Evolutionary conservation across 305 asterid genomes (phyloP), one percentile per base, ranked within the genome.

Genomic region (Stenogyne calaminthoides): DNA sequence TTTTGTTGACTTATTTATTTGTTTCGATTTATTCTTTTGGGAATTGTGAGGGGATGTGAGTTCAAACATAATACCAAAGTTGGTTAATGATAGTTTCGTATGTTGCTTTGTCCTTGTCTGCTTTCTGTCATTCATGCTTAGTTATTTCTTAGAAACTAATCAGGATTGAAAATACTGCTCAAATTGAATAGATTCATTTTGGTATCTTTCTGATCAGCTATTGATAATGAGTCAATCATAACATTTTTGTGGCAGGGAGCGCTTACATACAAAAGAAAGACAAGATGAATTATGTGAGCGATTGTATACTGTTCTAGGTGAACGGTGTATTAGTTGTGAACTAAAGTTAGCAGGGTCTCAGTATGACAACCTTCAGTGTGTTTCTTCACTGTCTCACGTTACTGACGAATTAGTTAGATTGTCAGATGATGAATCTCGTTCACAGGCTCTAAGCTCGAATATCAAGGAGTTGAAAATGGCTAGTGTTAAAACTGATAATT

Each of bases 371-470:
- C 80, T 73, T 75, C 92, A 79, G 58, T 37, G 78, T 19, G 67
- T 79, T 74, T 82, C 96, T 78, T 81, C 91, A 56, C 82, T 87
- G 67, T 79, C 91, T 74, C 86, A 86, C n/a, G 76, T 80, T 47
- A 83, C 88, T 51, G 89, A 87, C 65, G 96, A 91, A 81, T 71
- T 93, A 67, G 89, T 91, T 74, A 80, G 92, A 80, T 82, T 80
- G 52, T 83, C 90, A n/a, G 91, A 89, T 40, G 75, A 72, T 67
- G 96, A 87, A 78, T 69, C 81, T 80, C 87, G 42, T 11, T 72
- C 88, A 32, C 97, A 93, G 81, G 89, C 84, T 47, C 90, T 88
- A 39, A 91, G 92, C 83, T 81, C 81, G n/a, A 96, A 86, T 70
- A 76, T 85, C 75, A 81, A 67, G 14, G 85, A 87, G 78, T 78